A percentile compares a stretch with the other conserved stretches of the same genome.
These are phyloP conservation scores for Cyberlindnera subsufficiens DNA, from an alignment of 805 yeast species.

Conservation along the genomic window DNA sequence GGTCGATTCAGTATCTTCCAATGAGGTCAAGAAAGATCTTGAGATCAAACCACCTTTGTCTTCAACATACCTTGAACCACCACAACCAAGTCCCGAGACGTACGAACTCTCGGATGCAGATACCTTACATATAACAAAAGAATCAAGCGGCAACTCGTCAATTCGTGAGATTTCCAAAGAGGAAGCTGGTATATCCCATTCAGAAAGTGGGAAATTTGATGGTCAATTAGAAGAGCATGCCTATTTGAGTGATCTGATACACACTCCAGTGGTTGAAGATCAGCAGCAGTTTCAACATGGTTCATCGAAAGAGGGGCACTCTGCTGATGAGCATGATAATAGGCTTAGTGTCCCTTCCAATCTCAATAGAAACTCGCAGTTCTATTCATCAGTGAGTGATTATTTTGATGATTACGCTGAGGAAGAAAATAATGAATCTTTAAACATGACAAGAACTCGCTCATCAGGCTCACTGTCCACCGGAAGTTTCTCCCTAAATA, in stretches of 20 bases:
- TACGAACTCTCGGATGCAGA: slow-evolving; percentile 20
- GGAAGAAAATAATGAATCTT: slow-evolving; percentile 5
- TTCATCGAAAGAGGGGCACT: too few species aligned
- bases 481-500: slow-evolving; percentile 24
- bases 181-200: background rate
- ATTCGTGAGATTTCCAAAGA: slow-evolving; percentile 2
- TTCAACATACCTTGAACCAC: slow-evolving; percentile 1
- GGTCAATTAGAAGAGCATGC: slow-evolving; percentile 17
- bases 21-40: slow-evolving; percentile 1
- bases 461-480: slow-evolving; percentile 27
- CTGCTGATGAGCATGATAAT: background rate
- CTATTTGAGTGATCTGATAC: slow-evolving; percentile 18
- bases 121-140: slow-evolving; percentile 16
- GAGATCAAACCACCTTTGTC: slow-evolving; percentile 4
- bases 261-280: slow-evolving; percentile 12
- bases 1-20: background rate
- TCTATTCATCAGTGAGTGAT: slow-evolving; percentile 20
- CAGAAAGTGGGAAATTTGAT: background rate
- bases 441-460: slow-evolving; percentile 5
- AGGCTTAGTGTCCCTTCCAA: background rate
- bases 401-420: slow-evolving; percentile 23
- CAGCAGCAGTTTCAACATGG: background rate
- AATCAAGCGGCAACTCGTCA: slow-evolving; percentile 1
- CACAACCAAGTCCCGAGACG: slow-evolving; percentile 9
- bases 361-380: slow-evolving; percentile 16